Evolutionary conservation across 2,329 filamentous ascomycete species (phyloP), one percentile per base, ranked within the genome.

Genomic region (Colletotrichum horii): DNA sequence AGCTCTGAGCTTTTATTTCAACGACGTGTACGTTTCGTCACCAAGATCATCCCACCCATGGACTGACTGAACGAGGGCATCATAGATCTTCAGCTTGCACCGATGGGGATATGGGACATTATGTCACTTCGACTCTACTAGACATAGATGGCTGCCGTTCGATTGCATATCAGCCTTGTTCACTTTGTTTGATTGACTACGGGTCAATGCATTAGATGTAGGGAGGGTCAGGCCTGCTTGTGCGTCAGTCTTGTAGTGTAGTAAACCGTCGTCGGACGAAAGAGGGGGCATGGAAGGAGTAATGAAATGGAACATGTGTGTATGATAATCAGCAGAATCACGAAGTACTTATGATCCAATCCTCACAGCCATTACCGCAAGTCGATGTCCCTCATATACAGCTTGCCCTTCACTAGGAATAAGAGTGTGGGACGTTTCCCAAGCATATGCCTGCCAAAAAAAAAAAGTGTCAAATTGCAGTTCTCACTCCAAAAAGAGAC

Each of bases 231-330:
- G 38, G 0, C 19, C 38, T 43, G 38, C 38, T n/a, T 43, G 38
- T 43, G 9, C 1, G 38, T 43, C 38, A 0, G 38, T 11, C 0
- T 43, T 43, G 16, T 3, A 12, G 38, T 43, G 38, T 1, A 43
- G 2, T 6, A 4, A 6, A n/a, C 38, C 38, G 8, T 43, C 38
- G 3, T 19, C n/a, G 5, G 2, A 43, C 16, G 38, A 43, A 19
- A 43, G 4, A 43, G 16, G 19, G 19, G 19, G 3, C n/a, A 43
- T 43, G 38, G 8, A 3, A 43, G 38, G 8, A 43, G 38, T 43
- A n/a, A 9, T n/a, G 16, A n/a, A n/a, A 6, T 8, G 2, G 5
- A 6, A 43, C 8, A 1, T 6, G n/a, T n/a, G 9, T 43, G 0
- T 43, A 2, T 43, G 1, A 43, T n/a, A n/a, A n/a, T 6, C 2